Conservation (phyloP, 2,329 filamentous ascomycete species). For the Pleoardoris graminearum region DNA sequence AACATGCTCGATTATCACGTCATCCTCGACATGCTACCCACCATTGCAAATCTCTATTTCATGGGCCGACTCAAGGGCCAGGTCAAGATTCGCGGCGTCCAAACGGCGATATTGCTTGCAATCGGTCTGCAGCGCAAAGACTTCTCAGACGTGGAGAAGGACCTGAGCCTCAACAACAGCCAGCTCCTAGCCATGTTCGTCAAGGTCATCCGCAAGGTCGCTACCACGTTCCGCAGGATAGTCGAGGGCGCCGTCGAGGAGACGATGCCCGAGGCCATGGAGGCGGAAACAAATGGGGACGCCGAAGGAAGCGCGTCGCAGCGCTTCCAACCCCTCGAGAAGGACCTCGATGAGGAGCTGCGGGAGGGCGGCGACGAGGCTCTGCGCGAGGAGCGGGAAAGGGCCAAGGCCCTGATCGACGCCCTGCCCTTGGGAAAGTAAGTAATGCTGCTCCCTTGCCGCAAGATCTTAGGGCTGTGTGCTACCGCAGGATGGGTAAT, state of each 20-base stretch:
- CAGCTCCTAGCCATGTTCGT: conserved; percentile 97
- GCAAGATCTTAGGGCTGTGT: not conserved
- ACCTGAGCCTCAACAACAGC: conserved; percentile 71
- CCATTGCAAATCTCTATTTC: conserved; percentile 83
- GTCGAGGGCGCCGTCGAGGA: conserved; percentile 68
- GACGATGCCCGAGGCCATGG: conserved; percentile 51
- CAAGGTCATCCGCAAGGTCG: conserved; percentile 90
- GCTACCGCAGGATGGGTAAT: not conserved
- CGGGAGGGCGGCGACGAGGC: conserved; percentile 81
- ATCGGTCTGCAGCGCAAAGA: conserved; percentile 87
- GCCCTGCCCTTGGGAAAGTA: conserved; percentile 85
- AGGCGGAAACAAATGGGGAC: conserved; percentile 54
- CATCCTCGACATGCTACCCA: conserved; percentile 88
- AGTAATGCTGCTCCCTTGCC: conserved; percentile 38
- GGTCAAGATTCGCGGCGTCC: conserved; percentile 77
- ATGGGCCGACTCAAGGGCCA: conserved; percentile 69
- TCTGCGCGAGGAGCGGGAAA: conserved; percentile 69
- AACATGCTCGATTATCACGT: conserved; percentile 98
- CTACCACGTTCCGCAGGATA: conserved; percentile 73
- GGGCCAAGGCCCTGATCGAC: conserved; percentile 87
- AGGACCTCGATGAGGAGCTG: conserved; percentile 77
- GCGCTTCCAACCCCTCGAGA: conserved; percentile 71
- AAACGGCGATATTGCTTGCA: conserved; percentile 84
- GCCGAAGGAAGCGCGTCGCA: conserved; percentile 62
- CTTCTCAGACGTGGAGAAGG: conserved; percentile 76